Base-by-base conservation (phyloP, 2,329 filamentous ascomycete genomes). In the Westerdykella ornata region DNA sequence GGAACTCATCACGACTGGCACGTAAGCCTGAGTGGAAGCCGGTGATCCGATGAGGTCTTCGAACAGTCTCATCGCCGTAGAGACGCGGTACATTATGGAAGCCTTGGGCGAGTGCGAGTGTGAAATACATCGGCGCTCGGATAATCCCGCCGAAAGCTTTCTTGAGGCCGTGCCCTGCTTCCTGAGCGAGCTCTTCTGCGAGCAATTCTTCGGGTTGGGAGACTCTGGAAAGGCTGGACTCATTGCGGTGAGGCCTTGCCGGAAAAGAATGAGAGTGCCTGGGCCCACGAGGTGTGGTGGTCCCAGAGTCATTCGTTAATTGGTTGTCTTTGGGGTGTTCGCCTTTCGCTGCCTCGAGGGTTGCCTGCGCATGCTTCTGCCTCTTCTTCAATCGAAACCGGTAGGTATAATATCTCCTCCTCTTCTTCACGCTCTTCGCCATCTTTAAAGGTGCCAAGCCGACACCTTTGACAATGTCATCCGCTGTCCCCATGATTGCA, bases 61-160 rank as follows among this genome's bases (percentile, higher is more conserved):
- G 74, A 1, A 86, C 82, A 1, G 81, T 85, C 37, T 78, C 74
- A 52, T 86, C 82, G 12, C 81, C 82, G 50, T 85, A 86, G 0
- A 86, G 69, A 2, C 80, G 74, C 1, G 82, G 82, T 0, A 80
- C 80, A 48, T 85, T 85, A 58, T 85, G 81, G 48, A 85, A 84
- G 1, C 81, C 82, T 55, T 84, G 80, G 1, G 79, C 78, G 2
- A 85, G 57, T 0, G 79, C 78, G 31, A 84, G 64, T 0, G 75
- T 72, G 2, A 84, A 59, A 51, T 82, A 74, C 48, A 82, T 75
- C 0, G 82, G 82, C 0, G 78, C 75, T 45, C 68, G 71, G 5
- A 70, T 71, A 3, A 82, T 62, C 3, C 78, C 75, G 2, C 67
- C 57, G 0, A 72, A 72, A 0, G 76, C 72, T 48, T 73, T 72